Evolutionary conservation across 2,329 filamentous ascomycete genomes (phyloP).

Genomic region (Aspergillus aculeatinus): DNA sequence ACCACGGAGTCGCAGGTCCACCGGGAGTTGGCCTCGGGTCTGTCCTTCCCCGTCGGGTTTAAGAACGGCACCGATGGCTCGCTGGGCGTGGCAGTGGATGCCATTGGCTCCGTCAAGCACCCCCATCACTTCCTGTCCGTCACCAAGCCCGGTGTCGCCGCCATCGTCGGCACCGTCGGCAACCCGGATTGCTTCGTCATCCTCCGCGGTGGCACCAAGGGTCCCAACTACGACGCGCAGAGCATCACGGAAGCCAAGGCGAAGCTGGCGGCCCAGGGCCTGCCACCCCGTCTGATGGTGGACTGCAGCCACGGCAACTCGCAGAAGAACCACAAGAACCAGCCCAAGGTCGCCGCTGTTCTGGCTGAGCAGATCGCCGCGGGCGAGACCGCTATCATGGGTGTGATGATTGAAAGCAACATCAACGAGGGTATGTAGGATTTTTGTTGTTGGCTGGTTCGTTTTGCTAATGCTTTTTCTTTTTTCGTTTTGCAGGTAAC

Average conservation of each 20-base stretch:
- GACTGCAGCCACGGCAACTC: slow-evolving; percentile 98
- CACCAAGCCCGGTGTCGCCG: slow-evolving; percentile 91
- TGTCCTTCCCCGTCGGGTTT: slow-evolving; percentile 98
- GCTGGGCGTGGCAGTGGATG: slow-evolving; percentile 86
- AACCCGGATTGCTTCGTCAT: slow-evolving; percentile 99
- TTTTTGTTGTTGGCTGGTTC: not conserved
- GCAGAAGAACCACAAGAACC: slow-evolving; percentile 93
- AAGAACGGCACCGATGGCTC: slow-evolving; percentile 98
- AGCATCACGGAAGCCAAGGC: slow-evolving; percentile 82
- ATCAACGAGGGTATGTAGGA: slow-evolving; percentile 75
- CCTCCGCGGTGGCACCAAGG: slow-evolving; percentile 84
- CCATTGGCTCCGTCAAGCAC: slow-evolving; percentile 87
- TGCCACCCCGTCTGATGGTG: slow-evolving; percentile 83
- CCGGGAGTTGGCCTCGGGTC: slow-evolving; percentile 86
- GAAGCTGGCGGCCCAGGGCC: slow-evolving; percentile 70
- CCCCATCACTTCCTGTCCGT: slow-evolving; percentile 97
- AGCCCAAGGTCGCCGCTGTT: slow-evolving; percentile 83
- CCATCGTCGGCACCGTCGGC: slow-evolving; percentile 89
- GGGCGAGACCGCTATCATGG: slow-evolving; percentile 86
- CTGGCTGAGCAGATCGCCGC: slow-evolving; percentile 80
- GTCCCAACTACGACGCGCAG: slow-evolving; percentile 87
- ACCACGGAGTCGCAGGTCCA: slow-evolving; percentile 97
- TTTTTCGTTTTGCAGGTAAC: slow-evolving; percentile 53
- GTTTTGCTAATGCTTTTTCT: slow-evolving; percentile 4
- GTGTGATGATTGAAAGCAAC: slow-evolving; percentile 98